These are phyloP conservation scores for Cyclocybe aegerita DNA, from an alignment of 768 basidiomycete species.

Conservation along the genomic window DNA sequence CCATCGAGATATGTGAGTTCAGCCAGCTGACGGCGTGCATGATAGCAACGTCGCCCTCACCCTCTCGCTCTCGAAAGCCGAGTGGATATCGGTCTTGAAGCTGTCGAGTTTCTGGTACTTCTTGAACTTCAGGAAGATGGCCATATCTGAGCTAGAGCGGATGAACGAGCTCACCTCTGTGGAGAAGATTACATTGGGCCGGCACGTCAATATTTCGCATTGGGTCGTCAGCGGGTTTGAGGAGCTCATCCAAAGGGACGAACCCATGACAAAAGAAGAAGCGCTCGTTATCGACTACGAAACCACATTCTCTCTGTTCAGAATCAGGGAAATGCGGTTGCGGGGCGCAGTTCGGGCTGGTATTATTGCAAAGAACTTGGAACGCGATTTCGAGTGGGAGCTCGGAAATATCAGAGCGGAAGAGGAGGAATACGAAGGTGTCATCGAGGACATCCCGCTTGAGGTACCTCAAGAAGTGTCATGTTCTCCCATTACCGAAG, in stretches of 20 bases:
- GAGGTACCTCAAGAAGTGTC: too few species aligned
- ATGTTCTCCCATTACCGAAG: too few species aligned
- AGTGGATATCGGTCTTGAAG: conserved; percentile 39
- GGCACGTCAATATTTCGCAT: conserved; percentile 26
- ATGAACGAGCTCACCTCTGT: conserved; percentile 15
- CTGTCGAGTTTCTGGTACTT: conserved; percentile 39
- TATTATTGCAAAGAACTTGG: too few species aligned
- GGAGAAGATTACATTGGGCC: conserved; percentile 31
- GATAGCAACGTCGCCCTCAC: background rate
- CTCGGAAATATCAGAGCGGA: too few species aligned
- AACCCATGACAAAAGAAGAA: conserved; percentile 24
- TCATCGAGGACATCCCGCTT: too few species aligned
- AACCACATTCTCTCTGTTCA: conserved; percentile 18
- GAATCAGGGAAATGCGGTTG: conserved; percentile 13
- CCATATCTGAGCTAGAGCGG: conserved; percentile 25
- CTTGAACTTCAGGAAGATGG: conserved; percentile 23
- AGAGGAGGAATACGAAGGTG: too few species aligned
- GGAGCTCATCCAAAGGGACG: conserved; percentile 19
- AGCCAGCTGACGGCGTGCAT: background rate
- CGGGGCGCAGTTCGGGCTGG: too few species aligned
- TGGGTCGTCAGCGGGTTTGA: conserved; percentile 33
- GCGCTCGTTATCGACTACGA: conserved; percentile 22
- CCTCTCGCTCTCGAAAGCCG: conserved; percentile 13
- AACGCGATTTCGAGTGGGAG: too few species aligned
- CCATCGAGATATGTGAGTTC: background rate